phyloP scores from a whole-genome alignment of 225 moss, liverwort and hornwort genomes.

The Physcomitrium patens region DNA sequence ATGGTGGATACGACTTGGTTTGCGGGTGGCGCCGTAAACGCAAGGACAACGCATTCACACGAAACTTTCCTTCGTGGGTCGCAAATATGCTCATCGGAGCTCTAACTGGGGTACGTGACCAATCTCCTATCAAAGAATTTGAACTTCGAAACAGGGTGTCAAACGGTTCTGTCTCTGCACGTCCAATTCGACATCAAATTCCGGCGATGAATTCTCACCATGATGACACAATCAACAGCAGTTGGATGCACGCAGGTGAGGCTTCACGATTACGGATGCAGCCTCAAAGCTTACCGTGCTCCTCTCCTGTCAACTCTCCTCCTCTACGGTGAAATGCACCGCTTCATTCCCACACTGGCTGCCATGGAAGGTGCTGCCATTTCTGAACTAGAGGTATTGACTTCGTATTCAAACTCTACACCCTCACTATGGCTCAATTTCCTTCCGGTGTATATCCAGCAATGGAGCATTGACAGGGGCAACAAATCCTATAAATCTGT shows the following conservation, averaged over 20 bases:
- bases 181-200: background rate
- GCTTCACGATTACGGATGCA: conserved; percentile 65
- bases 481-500: background rate
- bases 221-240: conserved; percentile 51
- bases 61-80: conserved; percentile 47
- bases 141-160: no score
- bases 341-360: conserved; percentile 57
- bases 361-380: conserved; percentile 65
- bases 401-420: background rate
- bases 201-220: conserved; percentile 32
- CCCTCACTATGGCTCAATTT: background rate
- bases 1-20: conserved; percentile 62
- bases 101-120: conserved; percentile 47
- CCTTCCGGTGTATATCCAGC: background rate
- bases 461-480: background rate
- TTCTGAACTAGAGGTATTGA: conserved; percentile 51
- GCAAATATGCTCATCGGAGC: conserved; percentile 55
- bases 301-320: conserved; percentile 48
- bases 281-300: conserved; percentile 64
- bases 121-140: background rate
- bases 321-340: conserved; percentile 60
- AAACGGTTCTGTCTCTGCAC: no score
- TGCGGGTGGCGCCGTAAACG: conserved; percentile 59
- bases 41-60: conserved; percentile 44
- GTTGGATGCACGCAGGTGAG: conserved; percentile 58